Conservation (phyloP, 2,329 filamentous ascomycete species). For the Apiospora phragmitis region DNA sequence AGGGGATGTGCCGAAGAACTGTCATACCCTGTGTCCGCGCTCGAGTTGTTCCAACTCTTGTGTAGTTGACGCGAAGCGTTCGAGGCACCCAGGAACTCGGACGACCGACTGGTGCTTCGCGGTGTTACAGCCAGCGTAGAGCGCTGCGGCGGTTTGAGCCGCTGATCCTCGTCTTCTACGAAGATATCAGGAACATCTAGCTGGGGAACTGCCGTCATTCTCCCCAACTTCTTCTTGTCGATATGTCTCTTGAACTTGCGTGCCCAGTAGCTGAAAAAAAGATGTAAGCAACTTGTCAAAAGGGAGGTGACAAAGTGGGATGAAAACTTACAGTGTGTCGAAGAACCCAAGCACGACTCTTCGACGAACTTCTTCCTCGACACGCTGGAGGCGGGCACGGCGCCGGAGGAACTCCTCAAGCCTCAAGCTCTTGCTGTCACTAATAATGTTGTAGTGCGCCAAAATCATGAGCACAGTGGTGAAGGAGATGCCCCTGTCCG, state of each 20-base stretch:
- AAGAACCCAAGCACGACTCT: conserved; percentile 94
- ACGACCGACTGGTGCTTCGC: conserved; percentile 20
- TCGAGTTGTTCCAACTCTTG: conserved; percentile 44
- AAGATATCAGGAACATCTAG: conserved; percentile 88
- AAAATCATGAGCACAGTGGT: conserved; percentile 91
- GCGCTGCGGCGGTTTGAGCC: conserved; percentile 29
- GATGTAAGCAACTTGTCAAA: conserved; percentile 20
- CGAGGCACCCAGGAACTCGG: conserved; percentile 38
- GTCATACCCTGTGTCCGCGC: conserved; percentile 44
- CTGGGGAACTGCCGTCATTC: conserved; percentile 76
- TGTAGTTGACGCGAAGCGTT: conserved; percentile 35
- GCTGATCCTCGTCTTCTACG: conserved; percentile 79
- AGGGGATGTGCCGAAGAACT: conserved; percentile 51
- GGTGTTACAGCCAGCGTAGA: conserved; percentile 30
- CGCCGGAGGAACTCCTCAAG: conserved; percentile 94
- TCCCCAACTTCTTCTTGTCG: conserved; percentile 70
- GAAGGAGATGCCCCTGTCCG: conserved; percentile 86
- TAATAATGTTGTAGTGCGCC: conserved; percentile 98
- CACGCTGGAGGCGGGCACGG: conserved; percentile 84
- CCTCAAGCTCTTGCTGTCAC: conserved; percentile 91
- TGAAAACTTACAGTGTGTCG: conserved; percentile 70
- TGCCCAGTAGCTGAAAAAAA: conserved; percentile 68
- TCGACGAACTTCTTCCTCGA: conserved; percentile 90
- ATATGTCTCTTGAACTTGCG: conserved; percentile 77
- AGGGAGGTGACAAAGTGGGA: not conserved